Evolutionary conservation across 1,284 basidiomycete species (phyloP), one percentile per base, ranked within the genome.

Genomic region (Heterobasidion annosum): DNA sequence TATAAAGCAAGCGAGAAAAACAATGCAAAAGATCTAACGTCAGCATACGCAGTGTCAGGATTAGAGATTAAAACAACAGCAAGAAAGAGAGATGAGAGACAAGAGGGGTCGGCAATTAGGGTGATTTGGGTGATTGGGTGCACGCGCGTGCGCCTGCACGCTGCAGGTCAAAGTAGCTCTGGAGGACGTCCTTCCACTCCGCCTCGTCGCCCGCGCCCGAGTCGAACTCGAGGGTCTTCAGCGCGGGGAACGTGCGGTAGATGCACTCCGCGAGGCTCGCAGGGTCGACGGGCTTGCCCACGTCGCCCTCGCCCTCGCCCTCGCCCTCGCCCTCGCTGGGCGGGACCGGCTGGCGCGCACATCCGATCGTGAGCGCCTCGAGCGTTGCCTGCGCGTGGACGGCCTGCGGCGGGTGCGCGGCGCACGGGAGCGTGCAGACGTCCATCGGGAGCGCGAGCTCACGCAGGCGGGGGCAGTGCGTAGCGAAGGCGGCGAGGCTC

Each of bases 111-210:
- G 40, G 13, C 13, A 2, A 43, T 16, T 43, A 13, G 18, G 18
- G 18, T 7, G 16, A 16, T 12, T 16, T 3, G 12, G 12, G 16
- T 13, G 6, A 13, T 16, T 13, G 13, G 40, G 40, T 7, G 4
- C 13, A 13, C 12, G 5, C 16, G 32, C 25, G 25, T 5, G 25
- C 25, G 3, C 25, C 25, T 25, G 25, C 16, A 8, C 15, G 9
- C 40, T 52, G 51, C 51, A 59, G 49, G 8, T 37, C 53, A n/a
- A 45, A 54, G 37, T 59, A 59, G 9, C 49, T 35, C 34, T 55
- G 53, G 34, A 59, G 34, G 16, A 61, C 56, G n/a, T 56, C 59
- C 13, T 16, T 34, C 59, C 59, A 61, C n/a, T 54, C 45, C 15
- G 47, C 50, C 12, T 60, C 59, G 2, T 56, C 57, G 25, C 59